Percentiles rank a stretch among this genome's conserved stretches.
Evolutionary conservation across 2,329 filamentous ascomycete species (phyloP).

Genomic region (Arthrobotrys pseudoclavata): DNA sequence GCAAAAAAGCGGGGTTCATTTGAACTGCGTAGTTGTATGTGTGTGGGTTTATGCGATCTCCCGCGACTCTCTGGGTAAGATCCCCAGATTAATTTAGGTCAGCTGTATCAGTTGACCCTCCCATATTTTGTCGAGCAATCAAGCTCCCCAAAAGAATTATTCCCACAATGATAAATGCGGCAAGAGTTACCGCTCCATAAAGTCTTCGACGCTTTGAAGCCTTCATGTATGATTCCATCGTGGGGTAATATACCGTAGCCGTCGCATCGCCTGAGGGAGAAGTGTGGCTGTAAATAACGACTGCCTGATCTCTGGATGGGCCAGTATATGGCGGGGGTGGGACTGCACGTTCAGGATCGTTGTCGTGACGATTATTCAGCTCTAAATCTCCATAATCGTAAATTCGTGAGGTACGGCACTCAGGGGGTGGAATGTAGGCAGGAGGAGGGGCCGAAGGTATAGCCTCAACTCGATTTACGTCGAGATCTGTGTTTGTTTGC

Average conservation of each 20-base stretch:
- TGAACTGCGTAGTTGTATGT: neutral
- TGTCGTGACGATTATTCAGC: conserved; percentile 2
- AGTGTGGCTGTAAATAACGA: conserved; percentile 8
- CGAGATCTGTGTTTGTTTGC: conserved; percentile 11
- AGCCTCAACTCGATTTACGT: conserved; percentile 37
- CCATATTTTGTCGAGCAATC: conserved; percentile 34
- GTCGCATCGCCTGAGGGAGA: conserved; percentile 13
- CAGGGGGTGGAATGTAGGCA: conserved; percentile 49
- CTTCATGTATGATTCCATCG: conserved; percentile 46
- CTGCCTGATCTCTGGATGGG: conserved; percentile 20
- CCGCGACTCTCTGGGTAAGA: neutral
- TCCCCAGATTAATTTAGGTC: neutral
- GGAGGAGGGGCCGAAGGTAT: conserved; percentile 51
- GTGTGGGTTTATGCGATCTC: neutral
- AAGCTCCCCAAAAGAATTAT: conserved; percentile 50
- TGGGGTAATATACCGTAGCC: conserved; percentile 38
- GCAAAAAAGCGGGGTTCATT: neutral
- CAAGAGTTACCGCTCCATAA: conserved; percentile 45
- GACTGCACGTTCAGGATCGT: conserved; percentile 48
- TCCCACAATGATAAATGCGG: conserved; percentile 42
- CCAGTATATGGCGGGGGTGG: conserved; percentile 52
- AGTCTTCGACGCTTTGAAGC: conserved; percentile 44
- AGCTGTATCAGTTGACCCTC: neutral
- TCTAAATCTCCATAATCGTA: conserved; percentile 48
- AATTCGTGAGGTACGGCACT: conserved; percentile 51